Evolutionary conservation across 2,329 filamentous ascomycete genomes (phyloP).

Genomic region (Aspergillus aculeatus): DNA sequence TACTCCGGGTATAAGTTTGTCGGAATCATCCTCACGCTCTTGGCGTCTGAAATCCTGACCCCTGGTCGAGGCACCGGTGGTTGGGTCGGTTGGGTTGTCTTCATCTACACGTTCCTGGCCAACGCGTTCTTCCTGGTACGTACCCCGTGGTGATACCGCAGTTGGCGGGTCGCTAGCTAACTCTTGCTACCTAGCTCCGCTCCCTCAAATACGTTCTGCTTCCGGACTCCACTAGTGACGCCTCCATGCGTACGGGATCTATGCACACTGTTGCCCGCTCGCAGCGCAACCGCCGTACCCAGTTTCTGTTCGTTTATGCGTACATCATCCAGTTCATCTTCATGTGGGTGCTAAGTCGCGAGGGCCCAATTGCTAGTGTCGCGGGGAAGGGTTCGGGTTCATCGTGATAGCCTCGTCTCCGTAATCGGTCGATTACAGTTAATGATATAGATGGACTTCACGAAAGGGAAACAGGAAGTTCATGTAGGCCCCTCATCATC

Average conservation of each 20-base stretch:
- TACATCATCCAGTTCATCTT: constrained; percentile 92
- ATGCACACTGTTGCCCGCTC: constrained; percentile 74
- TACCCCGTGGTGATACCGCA: constrained; percentile 12
- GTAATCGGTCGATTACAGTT: constrained; percentile 11
- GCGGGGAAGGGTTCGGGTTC: constrained; percentile 14
- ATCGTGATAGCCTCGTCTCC: constrained; percentile 14
- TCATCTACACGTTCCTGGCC: constrained; percentile 86
- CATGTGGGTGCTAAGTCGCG: constrained; percentile 76
- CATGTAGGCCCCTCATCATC: constrained; percentile 7
- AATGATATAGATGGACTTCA: constrained; percentile 25
- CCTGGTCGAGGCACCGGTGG: constrained; percentile 78
- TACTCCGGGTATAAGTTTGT: constrained; percentile 99
- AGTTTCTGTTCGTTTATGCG: constrained; percentile 91
- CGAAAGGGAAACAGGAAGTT: constrained; percentile 12
- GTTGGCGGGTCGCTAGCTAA: background rate
- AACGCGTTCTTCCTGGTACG: constrained; percentile 93
- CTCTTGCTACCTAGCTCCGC: constrained; percentile 62
- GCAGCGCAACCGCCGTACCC: constrained; percentile 82
- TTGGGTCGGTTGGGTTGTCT: constrained; percentile 85
- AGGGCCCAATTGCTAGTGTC: constrained; percentile 42
- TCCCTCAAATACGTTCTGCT: constrained; percentile 94
- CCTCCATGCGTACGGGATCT: constrained; percentile 57
- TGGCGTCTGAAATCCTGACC: constrained; percentile 73
- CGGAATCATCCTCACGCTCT: constrained; percentile 86
- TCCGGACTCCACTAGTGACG: constrained; percentile 71